Evolutionary conservation across 1,139 yeast genomes (phyloP).

Genomic region (Pichia sp.): DNA sequence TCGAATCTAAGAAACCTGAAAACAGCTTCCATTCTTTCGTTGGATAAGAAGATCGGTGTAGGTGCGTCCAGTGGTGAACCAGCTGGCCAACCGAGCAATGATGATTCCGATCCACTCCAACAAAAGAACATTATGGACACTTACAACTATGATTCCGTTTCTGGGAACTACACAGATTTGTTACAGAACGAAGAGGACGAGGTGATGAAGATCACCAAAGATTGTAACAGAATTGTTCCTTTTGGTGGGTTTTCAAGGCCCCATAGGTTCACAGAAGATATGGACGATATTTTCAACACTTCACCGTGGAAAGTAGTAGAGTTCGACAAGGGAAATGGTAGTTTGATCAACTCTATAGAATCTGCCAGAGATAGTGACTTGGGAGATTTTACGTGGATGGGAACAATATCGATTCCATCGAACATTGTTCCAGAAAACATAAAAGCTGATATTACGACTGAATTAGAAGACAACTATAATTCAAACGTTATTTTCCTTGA

Average conservation of each 20-base stretch:
- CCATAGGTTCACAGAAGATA: slow-evolving; percentile 41
- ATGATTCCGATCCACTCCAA: neutral
- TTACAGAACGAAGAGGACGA: slow-evolving; percentile 14
- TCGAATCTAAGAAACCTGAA: slow-evolving; percentile 12
- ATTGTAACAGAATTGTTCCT: slow-evolving; percentile 48
- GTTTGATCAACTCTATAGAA: slow-evolving; percentile 78
- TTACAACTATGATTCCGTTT: slow-evolving; percentile 8
- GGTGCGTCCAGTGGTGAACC: neutral
- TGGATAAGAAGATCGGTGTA: slow-evolving; percentile 12
- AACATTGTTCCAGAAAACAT: slow-evolving; percentile 65
- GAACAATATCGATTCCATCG: slow-evolving; percentile 86
- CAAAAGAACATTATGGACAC: neutral
- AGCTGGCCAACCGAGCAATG: neutral
- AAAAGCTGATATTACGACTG: slow-evolving; percentile 44
- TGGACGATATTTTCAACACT: slow-evolving; percentile 56
- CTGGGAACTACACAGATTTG: slow-evolving; percentile 7
- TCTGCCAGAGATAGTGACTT: slow-evolving; percentile 46
- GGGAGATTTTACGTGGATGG: slow-evolving; percentile 67
- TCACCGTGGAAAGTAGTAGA: slow-evolving; percentile 74
- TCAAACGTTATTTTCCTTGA: slow-evolving; percentile 68
- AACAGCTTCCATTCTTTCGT: slow-evolving; percentile 14
- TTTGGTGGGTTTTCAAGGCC: slow-evolving; percentile 71
- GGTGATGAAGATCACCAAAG: slow-evolving; percentile 2
- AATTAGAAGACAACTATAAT: slow-evolving; percentile 44
- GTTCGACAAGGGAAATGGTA: slow-evolving; percentile 80